Conservation (phyloP, 139 green algal species). For the Tetraselmis striata region DNA sequence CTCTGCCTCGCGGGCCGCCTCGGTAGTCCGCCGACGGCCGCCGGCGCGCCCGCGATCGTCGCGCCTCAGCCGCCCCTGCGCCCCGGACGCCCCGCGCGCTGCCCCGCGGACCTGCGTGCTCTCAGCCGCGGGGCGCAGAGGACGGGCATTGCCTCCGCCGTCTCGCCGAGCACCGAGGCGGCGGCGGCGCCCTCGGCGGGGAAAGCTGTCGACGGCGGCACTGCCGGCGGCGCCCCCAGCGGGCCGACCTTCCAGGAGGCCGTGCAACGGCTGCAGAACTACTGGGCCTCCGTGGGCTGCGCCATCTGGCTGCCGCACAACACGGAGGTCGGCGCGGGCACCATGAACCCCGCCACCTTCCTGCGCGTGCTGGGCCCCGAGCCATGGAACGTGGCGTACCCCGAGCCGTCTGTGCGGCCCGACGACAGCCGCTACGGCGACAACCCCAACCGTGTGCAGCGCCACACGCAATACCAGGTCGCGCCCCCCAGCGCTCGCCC, state of each 20-base stretch:
- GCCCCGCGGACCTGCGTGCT: background rate
- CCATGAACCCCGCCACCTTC: constrained; percentile 99
- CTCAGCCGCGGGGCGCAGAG: background rate
- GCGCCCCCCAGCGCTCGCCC: too few species aligned
- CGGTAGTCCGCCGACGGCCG: too few species aligned
- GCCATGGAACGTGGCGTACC: constrained; percentile 90
- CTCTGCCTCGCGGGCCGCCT: too few species aligned
- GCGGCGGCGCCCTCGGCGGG: too few species aligned
- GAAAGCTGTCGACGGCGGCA: background rate
- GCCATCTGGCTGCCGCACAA: constrained; percentile 91
- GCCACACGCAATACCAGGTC: constrained; percentile 96
- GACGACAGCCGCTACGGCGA: constrained; percentile 96
- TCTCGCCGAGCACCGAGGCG: background rate
- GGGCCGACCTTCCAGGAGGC: constrained; percentile 89
- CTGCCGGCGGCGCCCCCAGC: background rate
- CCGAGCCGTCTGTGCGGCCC: constrained; percentile 89
- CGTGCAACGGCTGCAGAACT: constrained; percentile 78
- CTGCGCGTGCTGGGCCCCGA: constrained; percentile 87
- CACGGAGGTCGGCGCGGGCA: constrained; percentile 95
- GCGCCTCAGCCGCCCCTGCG: background rate
- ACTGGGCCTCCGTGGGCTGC: constrained; percentile 83
- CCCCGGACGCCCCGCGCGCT: background rate
- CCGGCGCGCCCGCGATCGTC: too few species aligned
- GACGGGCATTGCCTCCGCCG: background rate
- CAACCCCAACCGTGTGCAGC: constrained; percentile 97